These are phyloP conservation scores for Fusarium pseudonygamai DNA, from an alignment of 2,329 filamentous ascomycete species.

Conservation along the genomic window DNA sequence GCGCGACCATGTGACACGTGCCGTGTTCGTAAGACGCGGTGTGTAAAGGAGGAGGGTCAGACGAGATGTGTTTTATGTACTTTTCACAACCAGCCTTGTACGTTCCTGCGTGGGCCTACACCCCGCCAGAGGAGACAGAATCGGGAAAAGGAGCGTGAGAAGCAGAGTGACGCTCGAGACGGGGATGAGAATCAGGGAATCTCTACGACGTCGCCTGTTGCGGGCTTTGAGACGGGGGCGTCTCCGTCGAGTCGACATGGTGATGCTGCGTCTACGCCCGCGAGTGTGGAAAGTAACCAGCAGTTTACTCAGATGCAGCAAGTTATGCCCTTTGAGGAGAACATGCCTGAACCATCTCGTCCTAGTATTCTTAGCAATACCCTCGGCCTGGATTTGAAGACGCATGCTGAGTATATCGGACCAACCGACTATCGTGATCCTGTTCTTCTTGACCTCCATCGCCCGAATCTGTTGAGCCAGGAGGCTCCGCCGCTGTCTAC, in stretches of 20 bases:
- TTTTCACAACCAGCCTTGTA: slow-evolving; percentile 74
- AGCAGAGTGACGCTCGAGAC: slow-evolving; percentile 26
- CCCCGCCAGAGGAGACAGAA: slow-evolving; percentile 45
- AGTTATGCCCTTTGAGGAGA: slow-evolving; percentile 29
- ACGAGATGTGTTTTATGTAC: slow-evolving; percentile 70
- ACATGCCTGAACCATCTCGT: slow-evolving; percentile 31
- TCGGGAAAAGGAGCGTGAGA: slow-evolving; percentile 34
- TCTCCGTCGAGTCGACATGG: slow-evolving; percentile 41
- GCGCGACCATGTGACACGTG: slow-evolving; percentile 70
- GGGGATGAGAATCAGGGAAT: slow-evolving; percentile 25
- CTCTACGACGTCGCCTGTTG: slow-evolving; percentile 22
- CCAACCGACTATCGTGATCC: slow-evolving; percentile 68
- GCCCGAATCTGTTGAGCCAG: slow-evolving; percentile 54
- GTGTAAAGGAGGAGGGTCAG: slow-evolving; percentile 68
- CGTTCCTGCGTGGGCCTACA: slow-evolving; percentile 61
- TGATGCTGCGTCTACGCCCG: slow-evolving; percentile 37
- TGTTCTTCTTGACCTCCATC: slow-evolving; percentile 64
- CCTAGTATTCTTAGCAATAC: slow-evolving; percentile 51
- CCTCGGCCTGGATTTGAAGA: slow-evolving; percentile 65
- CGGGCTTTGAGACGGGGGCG: slow-evolving; percentile 12
- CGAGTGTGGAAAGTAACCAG: slow-evolving; percentile 37
- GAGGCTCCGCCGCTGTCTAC: slow-evolving; percentile 9
- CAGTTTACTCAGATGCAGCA: slow-evolving; percentile 24
- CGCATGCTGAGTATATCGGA: slow-evolving; percentile 69
- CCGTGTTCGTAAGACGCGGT: slow-evolving; percentile 71